Conservation (phyloP, 2,329 filamentous ascomycete genomes). For the Cercospora berteroae region DNA sequence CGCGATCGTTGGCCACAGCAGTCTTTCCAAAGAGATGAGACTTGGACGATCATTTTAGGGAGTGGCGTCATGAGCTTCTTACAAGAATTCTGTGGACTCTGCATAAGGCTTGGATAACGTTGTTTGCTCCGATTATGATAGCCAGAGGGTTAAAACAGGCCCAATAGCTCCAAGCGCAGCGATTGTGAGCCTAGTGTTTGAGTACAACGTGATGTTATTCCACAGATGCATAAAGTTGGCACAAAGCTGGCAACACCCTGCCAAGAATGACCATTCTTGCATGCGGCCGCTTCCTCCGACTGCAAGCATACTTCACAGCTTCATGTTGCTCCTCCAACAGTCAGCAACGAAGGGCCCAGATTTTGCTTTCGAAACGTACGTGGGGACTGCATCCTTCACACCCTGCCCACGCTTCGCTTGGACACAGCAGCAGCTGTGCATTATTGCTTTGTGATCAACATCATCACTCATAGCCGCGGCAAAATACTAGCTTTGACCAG, state of each 20-base stretch:
- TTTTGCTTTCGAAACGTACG: neutral
- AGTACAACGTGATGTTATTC: neutral
- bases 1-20: too few species aligned
- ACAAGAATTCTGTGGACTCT: neutral
- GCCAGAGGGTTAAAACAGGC: neutral
- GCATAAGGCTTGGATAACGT: neutral
- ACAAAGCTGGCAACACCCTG: neutral
- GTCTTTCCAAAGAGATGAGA: neutral
- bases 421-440: neutral
- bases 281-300: neutral
- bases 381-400: neutral
- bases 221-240: neutral
- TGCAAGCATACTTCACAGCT: neutral
- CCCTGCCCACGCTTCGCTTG: neutral
- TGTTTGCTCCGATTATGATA: neutral
- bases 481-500: neutral
- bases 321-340: too few species aligned
- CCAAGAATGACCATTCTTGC: neutral
- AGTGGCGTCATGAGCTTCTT: neutral
- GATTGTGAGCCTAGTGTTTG: neutral
- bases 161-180: neutral
- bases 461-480: neutral
- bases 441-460: neutral
- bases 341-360: neutral
- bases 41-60: neutral